Evolutionary conservation across 2,329 filamentous ascomycete species (phyloP).

Genomic region (Botrytis deweyae): DNA sequence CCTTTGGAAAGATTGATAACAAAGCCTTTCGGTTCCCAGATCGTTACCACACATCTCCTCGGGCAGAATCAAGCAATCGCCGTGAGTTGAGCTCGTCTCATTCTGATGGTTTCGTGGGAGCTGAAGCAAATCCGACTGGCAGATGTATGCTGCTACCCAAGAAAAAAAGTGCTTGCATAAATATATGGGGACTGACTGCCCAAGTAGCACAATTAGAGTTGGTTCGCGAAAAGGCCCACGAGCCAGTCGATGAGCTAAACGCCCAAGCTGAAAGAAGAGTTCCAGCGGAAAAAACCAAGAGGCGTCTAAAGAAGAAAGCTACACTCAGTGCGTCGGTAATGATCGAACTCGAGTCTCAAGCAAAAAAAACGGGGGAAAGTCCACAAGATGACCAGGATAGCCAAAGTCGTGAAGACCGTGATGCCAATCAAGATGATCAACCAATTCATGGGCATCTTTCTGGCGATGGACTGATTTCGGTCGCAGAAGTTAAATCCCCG

Average conservation of each 20-base stretch:
- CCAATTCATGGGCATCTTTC: neutral
- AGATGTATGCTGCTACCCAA: slow-evolving; percentile 28
- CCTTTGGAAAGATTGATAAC: slow-evolving; percentile 23
- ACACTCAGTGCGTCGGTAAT: neutral
- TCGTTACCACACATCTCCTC: neutral
- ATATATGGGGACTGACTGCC: slow-evolving; percentile 4
- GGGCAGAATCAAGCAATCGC: neutral
- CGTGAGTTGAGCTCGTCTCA: slow-evolving; percentile 17
- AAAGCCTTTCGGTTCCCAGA: slow-evolving; percentile 30
- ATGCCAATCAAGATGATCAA: neutral
- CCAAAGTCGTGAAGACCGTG: neutral
- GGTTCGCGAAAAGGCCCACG: slow-evolving; percentile 21
- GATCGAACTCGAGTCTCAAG: neutral
- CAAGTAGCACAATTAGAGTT: slow-evolving; percentile 23
- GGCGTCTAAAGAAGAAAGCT: neutral
- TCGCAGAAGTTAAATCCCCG: neutral
- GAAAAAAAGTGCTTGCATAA: neutral
- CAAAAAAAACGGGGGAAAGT: neutral
- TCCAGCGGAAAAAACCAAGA: too few species aligned
- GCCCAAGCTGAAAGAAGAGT: neutral
- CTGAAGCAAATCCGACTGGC: slow-evolving; percentile 32
- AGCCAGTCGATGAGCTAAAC: neutral
- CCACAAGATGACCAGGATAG: neutral
- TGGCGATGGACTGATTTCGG: neutral
- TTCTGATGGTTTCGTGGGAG: slow-evolving; percentile 35